phyloP scores from a whole-genome alignment of 129 eudicot species.

The Dittrichia graveolens region DNA sequence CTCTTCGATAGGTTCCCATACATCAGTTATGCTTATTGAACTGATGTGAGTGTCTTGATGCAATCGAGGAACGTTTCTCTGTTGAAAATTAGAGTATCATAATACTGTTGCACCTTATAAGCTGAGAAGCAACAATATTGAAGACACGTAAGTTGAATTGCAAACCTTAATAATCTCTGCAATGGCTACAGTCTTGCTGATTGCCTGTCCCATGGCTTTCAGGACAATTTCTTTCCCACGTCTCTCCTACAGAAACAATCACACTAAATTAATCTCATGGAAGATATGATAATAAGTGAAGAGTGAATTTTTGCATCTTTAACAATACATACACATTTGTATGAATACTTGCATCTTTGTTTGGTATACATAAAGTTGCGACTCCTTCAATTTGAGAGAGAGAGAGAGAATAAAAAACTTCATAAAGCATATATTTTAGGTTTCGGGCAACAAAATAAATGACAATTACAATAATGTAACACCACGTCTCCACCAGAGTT shows the following conservation, averaged over 20 bases:
- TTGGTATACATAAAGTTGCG: too few relatives aligned
- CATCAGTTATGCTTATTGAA: conserved; percentile 83
- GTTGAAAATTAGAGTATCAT: conserved; percentile 33
- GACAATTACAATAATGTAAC: too few relatives aligned
- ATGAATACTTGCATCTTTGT: too few relatives aligned
- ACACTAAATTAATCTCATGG: conserved; percentile 23
- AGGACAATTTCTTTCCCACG: conserved; percentile 75
- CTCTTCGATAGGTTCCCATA: conserved; percentile 94
- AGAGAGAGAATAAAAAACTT: too few relatives aligned
- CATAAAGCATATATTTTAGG: too few relatives aligned
- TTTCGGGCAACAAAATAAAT: too few relatives aligned
- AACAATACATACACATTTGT: not conserved
- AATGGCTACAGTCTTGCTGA: conserved; percentile 90
- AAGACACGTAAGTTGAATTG: conserved; percentile 11
- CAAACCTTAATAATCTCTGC: conserved; percentile 79
- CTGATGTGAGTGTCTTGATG: conserved; percentile 87
- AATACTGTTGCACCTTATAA: conserved; percentile 16
- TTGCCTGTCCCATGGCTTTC: conserved; percentile 97
- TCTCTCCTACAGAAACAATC: conserved; percentile 52
- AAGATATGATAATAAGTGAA: not conserved
- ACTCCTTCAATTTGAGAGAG: too few relatives aligned
- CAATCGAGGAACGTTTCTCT: conserved; percentile 79
- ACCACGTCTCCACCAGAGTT: too few relatives aligned
- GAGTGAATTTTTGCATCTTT: too few relatives aligned
- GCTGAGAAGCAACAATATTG: not conserved